A percentile compares a stretch with the other conserved stretches of the same genome.
Evolutionary conservation across 83 land plant genomes (phyloP).

Genomic region (Thuja plicata): DNA sequence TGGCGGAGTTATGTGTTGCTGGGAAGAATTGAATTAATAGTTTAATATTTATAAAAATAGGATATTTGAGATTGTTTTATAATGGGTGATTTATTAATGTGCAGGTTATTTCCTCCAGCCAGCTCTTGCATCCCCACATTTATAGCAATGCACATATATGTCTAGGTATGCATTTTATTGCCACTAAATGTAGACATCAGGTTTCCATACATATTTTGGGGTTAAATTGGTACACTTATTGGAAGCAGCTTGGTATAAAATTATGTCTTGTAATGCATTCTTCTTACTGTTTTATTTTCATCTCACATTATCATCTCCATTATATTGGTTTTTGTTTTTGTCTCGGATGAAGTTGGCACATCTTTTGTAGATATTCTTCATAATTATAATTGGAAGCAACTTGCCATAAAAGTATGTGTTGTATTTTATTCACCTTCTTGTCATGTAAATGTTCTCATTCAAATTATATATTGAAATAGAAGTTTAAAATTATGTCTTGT

Average conservation of each 20-base stretch:
- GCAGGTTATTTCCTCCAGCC: slow-evolving; percentile 52
- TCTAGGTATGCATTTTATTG: slow-evolving; percentile 31
- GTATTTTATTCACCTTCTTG: too few species aligned
- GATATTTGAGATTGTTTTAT: too few species aligned
- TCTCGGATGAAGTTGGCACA: too few species aligned
- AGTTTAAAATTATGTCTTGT: not conserved
- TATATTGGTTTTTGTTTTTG: too few species aligned
- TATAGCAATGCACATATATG: slow-evolving; percentile 66
- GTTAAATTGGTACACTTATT: not conserved
- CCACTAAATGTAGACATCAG: not conserved
- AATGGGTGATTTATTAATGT: not conserved
- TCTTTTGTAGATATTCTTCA: too few species aligned
- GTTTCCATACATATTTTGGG: not conserved
- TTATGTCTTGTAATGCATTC: not conserved
- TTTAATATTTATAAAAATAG: too few species aligned
- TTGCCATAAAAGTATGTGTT: too few species aligned
- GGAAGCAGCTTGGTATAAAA: not conserved
- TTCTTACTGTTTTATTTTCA: not conserved
- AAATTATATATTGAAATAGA: not conserved
- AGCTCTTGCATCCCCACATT: slow-evolving; percentile 57
- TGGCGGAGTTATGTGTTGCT: not conserved
- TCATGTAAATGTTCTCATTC: too few species aligned
- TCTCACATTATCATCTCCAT: too few species aligned
- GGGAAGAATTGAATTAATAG: not conserved
- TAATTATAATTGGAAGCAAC: too few species aligned